Evolutionary conservation across 352 stramenopile genomes (phyloP), one percentile per base, ranked within the genome.

Genomic region (Peronospora farinosa): DNA sequence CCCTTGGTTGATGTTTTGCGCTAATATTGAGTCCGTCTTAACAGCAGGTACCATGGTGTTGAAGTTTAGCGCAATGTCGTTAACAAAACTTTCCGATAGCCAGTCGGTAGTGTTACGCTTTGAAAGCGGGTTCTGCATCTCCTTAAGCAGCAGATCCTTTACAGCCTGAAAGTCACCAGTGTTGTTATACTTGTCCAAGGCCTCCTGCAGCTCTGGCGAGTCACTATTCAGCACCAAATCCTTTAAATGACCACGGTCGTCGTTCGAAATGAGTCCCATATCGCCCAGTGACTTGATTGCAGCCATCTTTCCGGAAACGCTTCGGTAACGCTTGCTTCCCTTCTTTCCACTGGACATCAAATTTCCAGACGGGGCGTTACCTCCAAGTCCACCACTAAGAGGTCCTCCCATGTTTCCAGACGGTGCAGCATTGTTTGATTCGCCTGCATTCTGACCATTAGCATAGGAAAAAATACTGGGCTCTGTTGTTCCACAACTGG

Each of bases 231-330:
- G 63, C 54, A 90, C 51, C 40, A 90, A 45, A 62, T 88, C 79
- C 47, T 90, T 90, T 38, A 90, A 23, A 36, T 87, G 72, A 0
- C 74, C 77, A 11, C 74, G 73, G 50, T 88, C 77, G 10, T 86
- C 76, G 17, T 69, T 74, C 16, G 64, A 81, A 39, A 90, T 90
- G 13, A 90, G 35, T 0, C 79, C 79, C 25, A 86, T 85, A 50
- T 88, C 76, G 3, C 74, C 67, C 2, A 90, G 51, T 45, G 74
- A 79, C 56, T 90, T 90, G 60, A 90, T 90, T 12, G 77, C 79
- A 46, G 77, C 79, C 79, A 90, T 90, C 43, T 90, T 90, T 28
- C 79, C 68, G 1, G 73, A 86, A 42, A 88, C 86, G 49, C 78
- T 89, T 33, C 78, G 75, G 45, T 83, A 83, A 13, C 78, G 75